phyloP scores from a whole-genome alignment of 2,329 filamentous ascomycete species.

The Pseudopithomyces maydicus region DNA sequence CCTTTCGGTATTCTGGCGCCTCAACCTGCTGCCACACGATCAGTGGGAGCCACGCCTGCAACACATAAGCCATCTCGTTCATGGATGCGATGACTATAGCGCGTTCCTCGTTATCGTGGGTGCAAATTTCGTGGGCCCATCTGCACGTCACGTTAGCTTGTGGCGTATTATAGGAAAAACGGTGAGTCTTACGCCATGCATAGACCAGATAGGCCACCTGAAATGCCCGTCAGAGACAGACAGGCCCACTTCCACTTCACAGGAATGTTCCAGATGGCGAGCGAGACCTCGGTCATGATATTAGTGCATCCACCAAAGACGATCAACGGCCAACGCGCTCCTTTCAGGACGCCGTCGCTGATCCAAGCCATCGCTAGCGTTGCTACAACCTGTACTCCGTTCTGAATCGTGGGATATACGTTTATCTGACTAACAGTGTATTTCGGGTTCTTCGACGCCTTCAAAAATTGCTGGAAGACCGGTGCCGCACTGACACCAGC shows the following conservation, averaged over 20 bases:
- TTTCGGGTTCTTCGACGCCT: conserved; percentile 48
- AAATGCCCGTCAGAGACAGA: conserved; percentile 59
- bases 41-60: conserved; percentile 72
- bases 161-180: conserved; percentile 5
- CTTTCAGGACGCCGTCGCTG: conserved; percentile 64
- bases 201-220: conserved; percentile 54
- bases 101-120: conserved; percentile 66
- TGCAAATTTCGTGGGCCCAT: conserved; percentile 62
- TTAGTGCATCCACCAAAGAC: conserved; percentile 58
- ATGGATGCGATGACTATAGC: conserved; percentile 69
- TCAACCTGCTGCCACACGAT: conserved; percentile 70
- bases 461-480: conserved; percentile 58
- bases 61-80: conserved; percentile 72
- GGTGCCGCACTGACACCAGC: conserved; percentile 58
- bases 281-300: conserved; percentile 49
- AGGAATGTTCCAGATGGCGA: conserved; percentile 58
- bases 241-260: conserved; percentile 67
- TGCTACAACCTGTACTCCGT: conserved; percentile 61
- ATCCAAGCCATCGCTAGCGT: conserved; percentile 70
- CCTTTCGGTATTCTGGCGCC: conserved; percentile 64
- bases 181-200: conserved; percentile 52
- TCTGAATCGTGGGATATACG: conserved; percentile 57
- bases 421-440: conserved; percentile 62
- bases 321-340: conserved; percentile 68
- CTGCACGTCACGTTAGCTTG: conserved; percentile 22